These are phyloP conservation scores for Parathielavia hyrcaniae DNA, from an alignment of 495 filamentous ascomycete genomes.

Conservation along the genomic window DNA sequence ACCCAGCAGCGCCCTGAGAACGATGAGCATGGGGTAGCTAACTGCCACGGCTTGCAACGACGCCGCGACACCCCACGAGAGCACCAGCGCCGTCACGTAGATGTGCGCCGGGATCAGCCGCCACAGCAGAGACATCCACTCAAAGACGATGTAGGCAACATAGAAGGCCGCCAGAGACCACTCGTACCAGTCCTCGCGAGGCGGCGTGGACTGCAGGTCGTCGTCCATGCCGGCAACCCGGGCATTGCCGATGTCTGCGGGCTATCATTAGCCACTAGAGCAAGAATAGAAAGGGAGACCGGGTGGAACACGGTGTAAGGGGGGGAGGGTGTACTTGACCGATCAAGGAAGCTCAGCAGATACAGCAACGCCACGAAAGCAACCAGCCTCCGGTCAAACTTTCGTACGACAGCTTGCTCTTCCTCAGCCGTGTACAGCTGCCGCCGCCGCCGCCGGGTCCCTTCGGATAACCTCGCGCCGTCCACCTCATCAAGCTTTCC, in stretches of 20 bases:
- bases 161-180: slow-evolving; percentile 79
- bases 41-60: slow-evolving; percentile 64
- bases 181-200: slow-evolving; percentile 67
- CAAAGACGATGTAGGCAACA: slow-evolving; percentile 58
- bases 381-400: slow-evolving; percentile 69
- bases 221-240: slow-evolving; percentile 64
- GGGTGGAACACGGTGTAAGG: not conserved
- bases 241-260: slow-evolving; percentile 70
- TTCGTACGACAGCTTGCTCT: slow-evolving; percentile 62
- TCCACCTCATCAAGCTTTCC: slow-evolving; percentile 1
- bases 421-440: slow-evolving; percentile 69
- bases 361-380: slow-evolving; percentile 76
- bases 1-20: slow-evolving; percentile 61
- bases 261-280: not conserved
- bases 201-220: slow-evolving; percentile 55
- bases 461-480: not conserved
- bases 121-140: slow-evolving; percentile 72
- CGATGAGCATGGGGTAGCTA: slow-evolving; percentile 65
- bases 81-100: slow-evolving; percentile 57
- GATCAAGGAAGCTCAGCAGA: slow-evolving; percentile 72
- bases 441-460: slow-evolving; percentile 17
- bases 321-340: slow-evolving; percentile 58
- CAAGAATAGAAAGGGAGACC: not conserved
- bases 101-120: slow-evolving; percentile 59
- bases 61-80: slow-evolving; percentile 62